phyloP scores from a whole-genome alignment of 176 grass and related monocot genomes.

The Sorghum bicolor region DNA sequence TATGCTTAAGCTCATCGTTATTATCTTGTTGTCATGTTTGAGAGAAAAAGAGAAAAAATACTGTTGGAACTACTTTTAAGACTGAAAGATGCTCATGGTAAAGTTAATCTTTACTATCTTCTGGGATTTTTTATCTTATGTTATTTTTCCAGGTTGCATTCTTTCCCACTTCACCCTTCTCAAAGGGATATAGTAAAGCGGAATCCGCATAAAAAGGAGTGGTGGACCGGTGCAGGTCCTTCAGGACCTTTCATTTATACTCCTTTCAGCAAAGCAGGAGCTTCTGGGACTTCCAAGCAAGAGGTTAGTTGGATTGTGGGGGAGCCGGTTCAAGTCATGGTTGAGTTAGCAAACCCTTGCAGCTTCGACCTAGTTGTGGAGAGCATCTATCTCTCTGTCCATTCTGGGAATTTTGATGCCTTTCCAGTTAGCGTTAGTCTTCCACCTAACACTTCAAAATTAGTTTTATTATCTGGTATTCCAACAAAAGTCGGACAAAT shows the following conservation, averaged over 20 bases:
- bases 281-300: constrained; percentile 62
- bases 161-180: constrained; percentile 87
- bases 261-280: constrained; percentile 75
- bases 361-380: constrained; percentile 90
- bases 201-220: constrained; percentile 86
- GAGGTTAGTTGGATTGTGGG: constrained; percentile 91
- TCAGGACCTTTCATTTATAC: constrained; percentile 99
- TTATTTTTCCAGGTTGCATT: constrained; percentile 73
- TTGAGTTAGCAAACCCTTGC: constrained; percentile 98
- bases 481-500: constrained; percentile 84
- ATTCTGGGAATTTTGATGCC: constrained; percentile 98
- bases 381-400: constrained; percentile 98
- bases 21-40: constrained; percentile 20
- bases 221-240: constrained; percentile 90
- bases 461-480: constrained; percentile 86
- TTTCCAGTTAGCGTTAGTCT: constrained; percentile 90
- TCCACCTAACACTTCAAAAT: constrained; percentile 91
- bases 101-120: constrained; percentile 15
- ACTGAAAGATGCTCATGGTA: neutral
- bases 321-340: constrained; percentile 94
- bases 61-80: neutral
- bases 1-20: constrained; percentile 15
- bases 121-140: neutral
- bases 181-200: constrained; percentile 96
- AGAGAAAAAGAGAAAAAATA: neutral